A percentile compares a stretch with the other conserved stretches of the same genome.
phyloP scores from a whole-genome alignment of 768 basidiomycete genomes.

The Auricularia sp. region DNA sequence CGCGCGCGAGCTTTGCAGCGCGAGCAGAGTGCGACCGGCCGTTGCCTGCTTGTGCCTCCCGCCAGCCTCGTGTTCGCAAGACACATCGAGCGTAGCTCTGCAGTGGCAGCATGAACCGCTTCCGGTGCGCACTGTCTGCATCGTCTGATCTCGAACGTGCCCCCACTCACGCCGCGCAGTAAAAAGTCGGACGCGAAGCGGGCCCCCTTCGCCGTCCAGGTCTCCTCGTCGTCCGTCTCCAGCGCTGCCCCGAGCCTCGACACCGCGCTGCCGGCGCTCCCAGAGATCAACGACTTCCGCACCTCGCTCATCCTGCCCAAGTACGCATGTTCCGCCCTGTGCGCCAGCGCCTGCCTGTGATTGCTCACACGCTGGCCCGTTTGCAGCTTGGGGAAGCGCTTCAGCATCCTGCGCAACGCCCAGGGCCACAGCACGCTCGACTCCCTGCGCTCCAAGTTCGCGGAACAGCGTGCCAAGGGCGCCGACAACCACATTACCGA shows the following conservation, averaged over 20 bases:
- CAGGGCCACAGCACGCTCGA: conserved; percentile 58
- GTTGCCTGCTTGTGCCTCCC: not conserved
- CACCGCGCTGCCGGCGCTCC: conserved; percentile 44
- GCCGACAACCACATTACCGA: conserved; percentile 59
- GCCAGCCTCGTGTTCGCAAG: not conserved
- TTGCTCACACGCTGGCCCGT: conserved; percentile 9
- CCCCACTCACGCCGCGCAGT: conserved; percentile 30
- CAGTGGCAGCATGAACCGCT: not conserved
- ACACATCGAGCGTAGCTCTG: not conserved
- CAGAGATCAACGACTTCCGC: conserved; percentile 67
- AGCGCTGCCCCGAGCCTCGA: conserved; percentile 13
- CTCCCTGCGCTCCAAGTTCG: conserved; percentile 54
- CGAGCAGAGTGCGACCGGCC: too few relatives aligned
- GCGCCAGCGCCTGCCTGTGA: conserved; percentile 9
- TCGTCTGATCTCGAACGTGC: conserved; percentile 15
- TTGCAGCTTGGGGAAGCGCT: conserved; percentile 66
- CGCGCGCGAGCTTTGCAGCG: too few relatives aligned
- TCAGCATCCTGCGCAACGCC: conserved; percentile 64
- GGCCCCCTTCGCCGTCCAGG: conserved; percentile 16
- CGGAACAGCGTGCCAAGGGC: conserved; percentile 66
- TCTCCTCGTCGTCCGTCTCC: conserved; percentile 14
- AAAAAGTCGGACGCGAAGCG: conserved; percentile 70
- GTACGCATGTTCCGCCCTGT: conserved; percentile 35
- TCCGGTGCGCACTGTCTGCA: conserved; percentile 6
- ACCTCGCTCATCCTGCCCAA: conserved; percentile 79